phyloP scores from a whole-genome alignment of 805 yeast genomes.

The Saccharomycopsis sp. region DNA sequence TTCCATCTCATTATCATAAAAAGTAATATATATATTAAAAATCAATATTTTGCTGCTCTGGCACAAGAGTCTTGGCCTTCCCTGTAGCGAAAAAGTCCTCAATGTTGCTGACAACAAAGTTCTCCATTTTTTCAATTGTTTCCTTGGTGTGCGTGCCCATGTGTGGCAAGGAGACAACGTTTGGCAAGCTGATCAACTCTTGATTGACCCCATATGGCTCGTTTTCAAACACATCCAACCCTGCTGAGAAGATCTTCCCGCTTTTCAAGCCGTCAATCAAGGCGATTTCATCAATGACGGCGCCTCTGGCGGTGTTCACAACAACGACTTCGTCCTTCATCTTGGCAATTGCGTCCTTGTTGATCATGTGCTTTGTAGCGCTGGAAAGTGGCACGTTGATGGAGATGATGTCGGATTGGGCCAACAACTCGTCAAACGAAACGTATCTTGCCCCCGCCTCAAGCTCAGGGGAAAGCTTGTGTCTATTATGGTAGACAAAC shows the following conservation, averaged over 20 bases:
- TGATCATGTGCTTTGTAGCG: conserved; percentile 60
- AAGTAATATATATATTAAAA: conserved; percentile 23
- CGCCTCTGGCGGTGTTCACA: conserved; percentile 79
- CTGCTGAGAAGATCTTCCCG: conserved; percentile 61
- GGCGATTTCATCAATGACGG: conserved; percentile 61
- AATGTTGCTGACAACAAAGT: conserved; percentile 63
- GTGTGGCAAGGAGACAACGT: conserved; percentile 76
- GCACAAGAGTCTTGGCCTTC: conserved; percentile 66
- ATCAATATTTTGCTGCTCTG: conserved; percentile 47
- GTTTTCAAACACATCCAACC: conserved; percentile 66
- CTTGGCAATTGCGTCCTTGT: conserved; percentile 47
- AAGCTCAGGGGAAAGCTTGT: conserved; percentile 45
- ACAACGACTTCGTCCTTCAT: conserved; percentile 74
- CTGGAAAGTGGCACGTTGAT: conserved; percentile 71
- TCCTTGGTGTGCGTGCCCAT: conserved; percentile 78
- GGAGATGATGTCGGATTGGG: conserved; percentile 58
- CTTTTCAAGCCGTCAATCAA: conserved; percentile 45
- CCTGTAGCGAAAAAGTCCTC: conserved; percentile 51
- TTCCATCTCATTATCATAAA: conserved; percentile 62
- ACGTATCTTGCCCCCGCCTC: conserved; percentile 68
- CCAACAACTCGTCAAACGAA: conserved; percentile 56
- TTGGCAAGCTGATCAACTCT: conserved; percentile 53
- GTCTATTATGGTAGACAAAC: conserved; percentile 66
- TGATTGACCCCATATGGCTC: conserved; percentile 59
- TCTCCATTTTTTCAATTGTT: conserved; percentile 75